Conservation (phyloP, 768 basidiomycete species). For the Amyloporia xantha region DNA sequence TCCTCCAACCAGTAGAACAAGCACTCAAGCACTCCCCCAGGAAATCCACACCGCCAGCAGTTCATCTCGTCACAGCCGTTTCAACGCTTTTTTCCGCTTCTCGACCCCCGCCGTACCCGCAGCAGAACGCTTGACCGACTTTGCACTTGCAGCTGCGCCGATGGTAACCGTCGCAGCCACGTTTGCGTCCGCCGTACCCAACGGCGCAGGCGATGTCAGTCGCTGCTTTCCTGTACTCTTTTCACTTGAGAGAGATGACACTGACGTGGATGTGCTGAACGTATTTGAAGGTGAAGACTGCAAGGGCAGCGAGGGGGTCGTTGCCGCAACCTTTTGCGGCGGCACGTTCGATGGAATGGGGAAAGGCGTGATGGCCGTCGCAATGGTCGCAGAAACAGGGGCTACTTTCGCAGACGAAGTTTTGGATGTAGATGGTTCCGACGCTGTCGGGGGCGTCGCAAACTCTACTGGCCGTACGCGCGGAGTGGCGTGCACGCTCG, state of each 20-base stretch:
- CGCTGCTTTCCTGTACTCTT: slow-evolving; percentile 43
- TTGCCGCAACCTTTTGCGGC: slow-evolving; percentile 28
- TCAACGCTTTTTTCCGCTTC: slow-evolving; percentile 87
- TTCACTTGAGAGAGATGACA: slow-evolving; percentile 23
- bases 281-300: slow-evolving; percentile 34
- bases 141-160: slow-evolving; percentile 33
- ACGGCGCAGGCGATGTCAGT: slow-evolving; percentile 61
- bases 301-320: slow-evolving; percentile 33
- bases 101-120: slow-evolving; percentile 52
- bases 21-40: not conserved
- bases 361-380: slow-evolving; percentile 13
- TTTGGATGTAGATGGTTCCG: slow-evolving; percentile 21
- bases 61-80: slow-evolving; percentile 45
- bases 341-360: slow-evolving; percentile 26
- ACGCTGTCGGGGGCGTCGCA: slow-evolving; percentile 34
- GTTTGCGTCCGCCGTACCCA: slow-evolving; percentile 68
- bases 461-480: slow-evolving; percentile 59
- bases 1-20: not conserved
- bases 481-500: slow-evolving; percentile 86
- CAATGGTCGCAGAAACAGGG: slow-evolving; percentile 19
- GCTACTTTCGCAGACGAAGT: slow-evolving; percentile 23
- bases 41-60: not conserved
- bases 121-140: slow-evolving; percentile 66
- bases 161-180: slow-evolving; percentile 30
- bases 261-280: slow-evolving; percentile 33